A percentile compares a stretch with the other conserved stretches of the same genome.
Evolutionary conservation across 768 basidiomycete genomes (phyloP).

Genomic region (Piloderma croceum): DNA sequence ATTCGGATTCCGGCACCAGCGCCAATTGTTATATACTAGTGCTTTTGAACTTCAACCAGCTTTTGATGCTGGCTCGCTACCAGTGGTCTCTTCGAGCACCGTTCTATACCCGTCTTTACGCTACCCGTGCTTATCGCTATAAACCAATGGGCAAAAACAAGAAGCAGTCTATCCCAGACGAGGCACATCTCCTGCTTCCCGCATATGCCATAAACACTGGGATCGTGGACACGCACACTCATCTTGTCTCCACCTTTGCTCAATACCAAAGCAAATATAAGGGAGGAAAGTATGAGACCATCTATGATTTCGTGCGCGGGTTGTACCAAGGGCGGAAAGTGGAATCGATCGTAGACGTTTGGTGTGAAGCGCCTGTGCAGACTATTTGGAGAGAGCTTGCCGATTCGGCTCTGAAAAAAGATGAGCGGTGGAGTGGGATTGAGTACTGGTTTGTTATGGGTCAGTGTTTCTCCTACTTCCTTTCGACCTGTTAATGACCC

Average conservation of each 20-base stretch:
- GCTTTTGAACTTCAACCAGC: too few species aligned
- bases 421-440: slow-evolving; percentile 62
- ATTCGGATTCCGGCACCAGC: too few species aligned
- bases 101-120: too few species aligned
- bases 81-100: too few species aligned
- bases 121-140: too few species aligned
- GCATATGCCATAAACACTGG: slow-evolving; percentile 13
- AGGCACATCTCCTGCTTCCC: slow-evolving; percentile 31
- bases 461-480: slow-evolving; percentile 22
- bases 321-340: slow-evolving; percentile 56
- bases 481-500: slow-evolving; percentile 2
- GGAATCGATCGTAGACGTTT: slow-evolving; percentile 74
- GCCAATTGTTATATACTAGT: too few species aligned
- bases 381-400: slow-evolving; percentile 65
- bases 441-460: slow-evolving; percentile 85
- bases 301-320: slow-evolving; percentile 65
- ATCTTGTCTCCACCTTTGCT: slow-evolving; percentile 69
- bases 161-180: slow-evolving; percentile 26
- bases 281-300: slow-evolving; percentile 42
- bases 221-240: slow-evolving; percentile 84
- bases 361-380: slow-evolving; percentile 77
- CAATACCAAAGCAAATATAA: slow-evolving; percentile 60
- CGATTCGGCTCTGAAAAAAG: slow-evolving; percentile 53
- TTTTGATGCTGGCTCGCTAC: too few species aligned
- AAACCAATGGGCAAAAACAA: slow-evolving; percentile 40